Evolutionary conservation across 2,329 filamentous ascomycete species (phyloP).

Genomic region (Colletotrichum paranaense): DNA sequence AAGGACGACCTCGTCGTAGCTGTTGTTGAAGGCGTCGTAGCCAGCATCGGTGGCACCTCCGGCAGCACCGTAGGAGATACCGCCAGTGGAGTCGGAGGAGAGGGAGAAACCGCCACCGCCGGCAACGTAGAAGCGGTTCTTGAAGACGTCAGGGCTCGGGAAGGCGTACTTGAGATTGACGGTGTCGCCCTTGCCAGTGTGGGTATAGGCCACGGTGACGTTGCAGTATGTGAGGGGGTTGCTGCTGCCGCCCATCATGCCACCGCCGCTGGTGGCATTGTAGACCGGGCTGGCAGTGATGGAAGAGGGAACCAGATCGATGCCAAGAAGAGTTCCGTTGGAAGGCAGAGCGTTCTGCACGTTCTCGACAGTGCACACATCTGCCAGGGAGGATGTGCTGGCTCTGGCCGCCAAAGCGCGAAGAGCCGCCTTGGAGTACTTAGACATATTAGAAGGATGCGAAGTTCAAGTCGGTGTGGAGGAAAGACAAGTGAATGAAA

Average conservation of each 20-base stretch:
- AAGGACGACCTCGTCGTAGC: constrained; percentile 49
- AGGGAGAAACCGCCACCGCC: constrained; percentile 57
- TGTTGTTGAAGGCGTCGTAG: constrained; percentile 57
- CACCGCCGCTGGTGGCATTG: constrained; percentile 40
- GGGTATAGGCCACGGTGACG: constrained; percentile 57
- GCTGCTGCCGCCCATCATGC: constrained; percentile 43
- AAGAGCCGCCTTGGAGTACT: constrained; percentile 10
- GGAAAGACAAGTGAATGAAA: background rate
- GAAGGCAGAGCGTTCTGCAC: constrained; percentile 39
- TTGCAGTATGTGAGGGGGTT: constrained; percentile 55
- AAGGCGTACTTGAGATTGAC: constrained; percentile 54
- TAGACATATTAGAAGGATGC: background rate
- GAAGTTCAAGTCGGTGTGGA: too few relatives aligned
- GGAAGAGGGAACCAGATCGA: constrained; percentile 40
- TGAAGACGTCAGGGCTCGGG: constrained; percentile 53
- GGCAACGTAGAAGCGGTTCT: constrained; percentile 56
- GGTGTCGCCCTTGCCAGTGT: constrained; percentile 48
- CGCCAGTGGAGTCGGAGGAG: constrained; percentile 46
- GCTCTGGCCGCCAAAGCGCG: constrained; percentile 29
- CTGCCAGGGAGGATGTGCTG: constrained; percentile 35
- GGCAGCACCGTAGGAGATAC: constrained; percentile 57
- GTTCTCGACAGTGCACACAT: constrained; percentile 39
- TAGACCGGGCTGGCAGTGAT: constrained; percentile 17
- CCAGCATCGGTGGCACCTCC: constrained; percentile 61
- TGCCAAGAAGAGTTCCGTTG: constrained; percentile 40